Evolutionary conservation across 495 filamentous ascomycete genomes (phyloP), one percentile per base, ranked within the genome.

Genomic region (Podospora fimiseda): DNA sequence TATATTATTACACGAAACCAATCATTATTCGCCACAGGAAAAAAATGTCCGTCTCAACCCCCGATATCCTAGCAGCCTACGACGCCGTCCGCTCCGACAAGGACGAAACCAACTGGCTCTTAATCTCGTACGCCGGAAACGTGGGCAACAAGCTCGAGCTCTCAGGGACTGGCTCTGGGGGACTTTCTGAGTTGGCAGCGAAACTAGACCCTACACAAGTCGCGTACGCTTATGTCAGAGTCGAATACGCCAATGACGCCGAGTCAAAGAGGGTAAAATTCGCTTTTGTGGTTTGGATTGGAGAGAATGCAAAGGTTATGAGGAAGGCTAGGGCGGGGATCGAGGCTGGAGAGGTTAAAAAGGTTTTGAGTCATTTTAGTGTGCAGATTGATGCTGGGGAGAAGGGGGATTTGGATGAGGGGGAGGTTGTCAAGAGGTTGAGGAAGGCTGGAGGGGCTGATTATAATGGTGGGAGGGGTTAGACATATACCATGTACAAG

Each of bases 181-280:
- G 76, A 0, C 64, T 82, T 8, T 52, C 55, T 9, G 79, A 82
- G 67, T 69, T 82, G 15, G 53, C 61, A 13, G 47, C 40, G 7
- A 58, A 67, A 51, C 70, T 82, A 6, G 73, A 75, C 56, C 69
- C 73, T 49, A 51, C 43, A 5, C 70, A 80, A 56, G 79, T 78
- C 24, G 71, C 76, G 50, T 82, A 80, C 65, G 79, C 67, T n/a
- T 82, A 81, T 62, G 74, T 70, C 50, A 71, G 79, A 8, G 63
- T 82, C 60, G 77, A 80, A 62, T 78, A 81, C 59, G 77, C 76
- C 45, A 81, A 81, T 67, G 79, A 82, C 60, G 74, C 73, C 46
- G 79, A 82, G 67, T 69, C 63, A 60, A 77, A 69, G 65, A 67
- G 79, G n/a, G 73, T 81, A 56, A 82, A 82, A 65, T 82, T 82